phyloP scores from a whole-genome alignment of 805 yeast species.

The Zygosaccharomyces bisporus region DNA sequence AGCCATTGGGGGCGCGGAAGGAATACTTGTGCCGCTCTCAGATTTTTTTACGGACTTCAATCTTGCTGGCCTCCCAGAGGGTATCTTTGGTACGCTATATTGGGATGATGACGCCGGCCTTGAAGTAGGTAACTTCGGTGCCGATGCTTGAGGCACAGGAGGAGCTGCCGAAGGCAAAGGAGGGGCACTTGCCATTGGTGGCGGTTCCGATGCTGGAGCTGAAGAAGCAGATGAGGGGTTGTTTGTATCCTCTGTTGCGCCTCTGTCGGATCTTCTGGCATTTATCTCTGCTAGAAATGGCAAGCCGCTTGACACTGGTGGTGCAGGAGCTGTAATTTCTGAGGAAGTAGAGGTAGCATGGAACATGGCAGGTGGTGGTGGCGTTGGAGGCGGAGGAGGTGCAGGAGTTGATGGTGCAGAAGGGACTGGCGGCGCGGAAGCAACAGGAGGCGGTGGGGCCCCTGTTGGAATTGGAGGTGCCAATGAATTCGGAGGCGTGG shows the following conservation, averaged over 20 bases:
- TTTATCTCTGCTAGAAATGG: slow-evolving; percentile 55
- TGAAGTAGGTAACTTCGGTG: slow-evolving; percentile 18
- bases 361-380: slow-evolving; percentile 12
- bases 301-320: slow-evolving; percentile 37
- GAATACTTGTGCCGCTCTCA: slow-evolving; percentile 18
- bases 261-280: slow-evolving; percentile 45
- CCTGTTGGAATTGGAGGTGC: slow-evolving; percentile 19
- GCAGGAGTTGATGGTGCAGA: slow-evolving; percentile 12
- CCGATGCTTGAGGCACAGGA: slow-evolving; percentile 24
- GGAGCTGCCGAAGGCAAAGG: slow-evolving; percentile 21
- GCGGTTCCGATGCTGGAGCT: slow-evolving; percentile 22
- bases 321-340: slow-evolving; percentile 12
- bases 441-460: slow-evolving; percentile 33
- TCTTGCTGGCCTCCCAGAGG: slow-evolving; percentile 11
- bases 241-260: slow-evolving; percentile 37
- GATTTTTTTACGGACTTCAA: slow-evolving; percentile 11
- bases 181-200: slow-evolving; percentile 15
- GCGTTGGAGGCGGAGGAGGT: slow-evolving; percentile 11
- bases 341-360: slow-evolving; percentile 6
- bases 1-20: slow-evolving; percentile 22
- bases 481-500: slow-evolving; percentile 24
- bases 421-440: slow-evolving; percentile 19
- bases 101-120: not conserved
- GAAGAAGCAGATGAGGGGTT: slow-evolving; percentile 9
- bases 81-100: slow-evolving; percentile 12